phyloP scores from a whole-genome alignment of 148 eudicot species.

The Diospyros kaki region DNA sequence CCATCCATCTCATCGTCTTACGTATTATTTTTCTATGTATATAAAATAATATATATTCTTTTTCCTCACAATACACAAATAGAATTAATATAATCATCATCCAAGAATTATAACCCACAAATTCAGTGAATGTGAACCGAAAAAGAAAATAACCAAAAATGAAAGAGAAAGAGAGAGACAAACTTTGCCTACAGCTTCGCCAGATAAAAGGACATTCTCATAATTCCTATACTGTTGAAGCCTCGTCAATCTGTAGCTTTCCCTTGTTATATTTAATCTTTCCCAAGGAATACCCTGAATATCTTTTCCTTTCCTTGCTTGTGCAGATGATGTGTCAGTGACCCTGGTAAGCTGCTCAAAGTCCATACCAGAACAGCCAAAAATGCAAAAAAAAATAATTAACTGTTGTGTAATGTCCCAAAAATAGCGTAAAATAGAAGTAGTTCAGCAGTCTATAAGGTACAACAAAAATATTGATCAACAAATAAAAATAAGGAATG shows the following conservation, averaged over 20 bases:
- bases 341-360: slow-evolving; percentile 58
- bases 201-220: slow-evolving; percentile 65
- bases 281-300: slow-evolving; percentile 94
- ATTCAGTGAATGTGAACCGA: too few species aligned
- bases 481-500: slow-evolving; percentile 11
- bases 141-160: neutral
- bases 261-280: slow-evolving; percentile 67
- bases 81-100: neutral
- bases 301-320: slow-evolving; percentile 84
- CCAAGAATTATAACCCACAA: neutral
- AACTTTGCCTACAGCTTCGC: slow-evolving; percentile 69
- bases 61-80: neutral
- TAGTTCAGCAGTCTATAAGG: neutral
- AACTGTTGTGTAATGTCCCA: slow-evolving; percentile 3
- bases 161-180: neutral
- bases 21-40: too few species aligned
- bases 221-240: slow-evolving; percentile 79
- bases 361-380: neutral
- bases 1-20: too few species aligned
- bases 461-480: neutral
- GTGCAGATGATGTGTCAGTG: slow-evolving; percentile 81
- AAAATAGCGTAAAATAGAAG: neutral
- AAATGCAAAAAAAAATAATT: neutral
- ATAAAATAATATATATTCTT: too few species aligned
- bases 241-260: slow-evolving; percentile 68